These are phyloP conservation scores for Hypholoma sublateritium DNA, from an alignment of 768 basidiomycete species.

Conservation along the genomic window DNA sequence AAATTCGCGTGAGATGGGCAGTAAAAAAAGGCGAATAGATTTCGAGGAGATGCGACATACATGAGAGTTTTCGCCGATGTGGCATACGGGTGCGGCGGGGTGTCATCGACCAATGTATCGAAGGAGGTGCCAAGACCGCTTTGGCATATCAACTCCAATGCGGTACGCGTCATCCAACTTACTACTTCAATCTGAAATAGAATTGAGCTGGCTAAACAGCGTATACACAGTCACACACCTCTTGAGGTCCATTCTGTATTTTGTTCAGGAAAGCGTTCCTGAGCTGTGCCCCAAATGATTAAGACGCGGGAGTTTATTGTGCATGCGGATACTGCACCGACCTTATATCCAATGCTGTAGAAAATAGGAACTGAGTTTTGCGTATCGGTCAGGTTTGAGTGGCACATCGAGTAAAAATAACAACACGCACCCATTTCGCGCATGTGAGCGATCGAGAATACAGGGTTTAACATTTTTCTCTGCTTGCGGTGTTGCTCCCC, in stretches of 20 bases:
- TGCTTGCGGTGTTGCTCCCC: conserved; percentile 42
- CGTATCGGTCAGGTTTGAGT: neutral
- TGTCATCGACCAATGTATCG: conserved; percentile 34
- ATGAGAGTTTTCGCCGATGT: conserved; percentile 29
- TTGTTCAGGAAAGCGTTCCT: conserved; percentile 20
- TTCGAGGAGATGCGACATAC: conserved; percentile 18
- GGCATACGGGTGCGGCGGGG: conserved; percentile 28
- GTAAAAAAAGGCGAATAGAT: neutral
- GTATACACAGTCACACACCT: neutral
- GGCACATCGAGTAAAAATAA: neutral
- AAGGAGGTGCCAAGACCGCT: conserved; percentile 47
- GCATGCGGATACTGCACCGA: conserved; percentile 2
- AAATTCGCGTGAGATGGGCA: neutral
- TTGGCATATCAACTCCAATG: conserved; percentile 50
- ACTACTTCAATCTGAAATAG: conserved; percentile 10
- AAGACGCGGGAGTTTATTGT: neutral
- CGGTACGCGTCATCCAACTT: conserved; percentile 33
- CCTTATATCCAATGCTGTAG: conserved; percentile 29
- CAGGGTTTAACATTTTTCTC: conserved; percentile 44
- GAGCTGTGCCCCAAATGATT: conserved; percentile 19
- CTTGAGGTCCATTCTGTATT: conserved; percentile 17
- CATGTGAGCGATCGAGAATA: conserved; percentile 42
- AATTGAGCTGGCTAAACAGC: neutral
- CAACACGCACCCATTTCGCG: conserved; percentile 28
- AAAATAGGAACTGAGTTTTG: conserved; percentile 30